Conservation (phyloP, 805 yeast species). For the Pichia gijzeniarum region DNA sequence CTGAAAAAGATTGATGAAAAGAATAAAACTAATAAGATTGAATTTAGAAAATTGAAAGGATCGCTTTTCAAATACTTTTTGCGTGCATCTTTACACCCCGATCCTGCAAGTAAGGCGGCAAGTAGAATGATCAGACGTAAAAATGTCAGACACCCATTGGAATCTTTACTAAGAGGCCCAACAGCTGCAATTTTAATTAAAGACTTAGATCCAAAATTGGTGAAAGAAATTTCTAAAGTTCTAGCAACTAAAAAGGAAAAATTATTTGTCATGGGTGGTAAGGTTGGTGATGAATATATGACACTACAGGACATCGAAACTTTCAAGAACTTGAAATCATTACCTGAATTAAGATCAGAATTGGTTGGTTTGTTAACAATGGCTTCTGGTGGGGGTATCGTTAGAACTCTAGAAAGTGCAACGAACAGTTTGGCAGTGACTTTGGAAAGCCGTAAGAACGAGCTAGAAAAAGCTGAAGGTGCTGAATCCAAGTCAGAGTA, state of each 20-base stretch:
- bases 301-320: constrained; percentile 46
- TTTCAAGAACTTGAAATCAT: constrained; percentile 69
- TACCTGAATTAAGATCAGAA: constrained; percentile 69
- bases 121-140: constrained; percentile 32
- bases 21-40: constrained; percentile 17
- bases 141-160: constrained; percentile 56
- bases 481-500: not conserved
- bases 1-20: constrained; percentile 58
- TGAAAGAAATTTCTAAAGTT: constrained; percentile 54
- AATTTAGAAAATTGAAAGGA: constrained; percentile 61
- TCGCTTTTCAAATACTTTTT: constrained; percentile 69
- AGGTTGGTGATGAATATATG: constrained; percentile 55
- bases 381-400: constrained; percentile 85
- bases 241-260: constrained; percentile 63
- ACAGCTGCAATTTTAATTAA: constrained; percentile 71
- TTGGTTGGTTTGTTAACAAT: constrained; percentile 78
- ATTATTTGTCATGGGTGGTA: constrained; percentile 80
- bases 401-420: constrained; percentile 69
- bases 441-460: constrained; percentile 49
- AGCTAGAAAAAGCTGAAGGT: constrained; percentile 19
- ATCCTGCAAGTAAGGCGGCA: constrained; percentile 66
- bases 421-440: constrained; percentile 66
- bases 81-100: constrained; percentile 58
- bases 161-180: constrained; percentile 73
- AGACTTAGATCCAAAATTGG: constrained; percentile 62